Percentiles rank a stretch among this genome's conserved stretches.
phyloP scores from a whole-genome alignment of 805 yeast genomes.

The Metschnikowia lunata region DNA sequence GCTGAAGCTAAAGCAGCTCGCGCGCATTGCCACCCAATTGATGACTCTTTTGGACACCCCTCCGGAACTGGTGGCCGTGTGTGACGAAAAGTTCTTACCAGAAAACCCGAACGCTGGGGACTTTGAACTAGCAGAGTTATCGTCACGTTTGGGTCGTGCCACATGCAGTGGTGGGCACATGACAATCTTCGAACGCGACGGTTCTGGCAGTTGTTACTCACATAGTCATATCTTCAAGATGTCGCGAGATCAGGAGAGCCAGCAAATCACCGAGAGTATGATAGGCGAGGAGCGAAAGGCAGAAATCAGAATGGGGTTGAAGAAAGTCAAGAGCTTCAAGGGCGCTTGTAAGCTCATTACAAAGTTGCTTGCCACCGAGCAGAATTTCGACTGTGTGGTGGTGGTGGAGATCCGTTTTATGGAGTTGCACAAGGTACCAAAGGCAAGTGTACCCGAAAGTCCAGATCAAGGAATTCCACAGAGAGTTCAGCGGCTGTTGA shows the following conservation, averaged over 20 bases:
- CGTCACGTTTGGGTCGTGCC: constrained; percentile 50
- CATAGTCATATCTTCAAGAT: constrained; percentile 46
- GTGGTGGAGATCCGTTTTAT: constrained; percentile 49
- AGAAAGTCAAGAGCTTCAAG: constrained; percentile 37
- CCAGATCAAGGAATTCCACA: constrained; percentile 10
- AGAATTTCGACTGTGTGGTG: constrained; percentile 42
- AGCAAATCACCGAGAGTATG: constrained; percentile 2
- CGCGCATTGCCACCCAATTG: constrained; percentile 37
- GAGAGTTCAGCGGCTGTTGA: constrained; percentile 3
- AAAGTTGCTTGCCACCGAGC: constrained; percentile 29
- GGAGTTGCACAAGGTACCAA: constrained; percentile 30
- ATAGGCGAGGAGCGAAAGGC: constrained; percentile 1
- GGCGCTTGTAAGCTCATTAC: constrained; percentile 42
- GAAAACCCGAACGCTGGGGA: constrained; percentile 11
- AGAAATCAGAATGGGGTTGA: constrained; percentile 23
- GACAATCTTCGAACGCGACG: constrained; percentile 58
- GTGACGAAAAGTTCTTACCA: constrained; percentile 4
- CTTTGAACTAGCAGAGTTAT: constrained; percentile 29
- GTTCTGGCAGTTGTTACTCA: constrained; percentile 58
- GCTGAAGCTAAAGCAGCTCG: constrained; percentile 31
- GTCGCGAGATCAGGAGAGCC: constrained; percentile 19
- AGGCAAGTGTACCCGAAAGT: constrained; percentile 1
- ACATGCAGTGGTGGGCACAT: constrained; percentile 40
- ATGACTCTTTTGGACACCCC: constrained; percentile 40
- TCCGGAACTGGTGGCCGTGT: constrained; percentile 12